Conservation (phyloP, 371 early-diverging fungal species). For the Mortierella sp. region DNA sequence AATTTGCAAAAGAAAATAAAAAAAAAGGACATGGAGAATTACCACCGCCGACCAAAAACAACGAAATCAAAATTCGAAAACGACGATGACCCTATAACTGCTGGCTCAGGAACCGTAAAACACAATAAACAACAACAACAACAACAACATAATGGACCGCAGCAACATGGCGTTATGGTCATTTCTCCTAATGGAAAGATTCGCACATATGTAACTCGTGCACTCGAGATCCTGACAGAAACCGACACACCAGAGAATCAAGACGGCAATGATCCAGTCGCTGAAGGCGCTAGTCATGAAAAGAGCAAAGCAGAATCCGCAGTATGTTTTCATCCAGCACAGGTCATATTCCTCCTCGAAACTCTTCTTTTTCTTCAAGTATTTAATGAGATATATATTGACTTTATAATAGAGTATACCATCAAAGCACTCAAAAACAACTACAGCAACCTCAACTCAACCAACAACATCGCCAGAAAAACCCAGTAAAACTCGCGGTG, state of each 20-base stretch:
- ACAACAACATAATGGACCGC: slow-evolving; percentile 38
- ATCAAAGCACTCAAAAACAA: neutral
- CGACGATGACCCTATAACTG: slow-evolving; percentile 12
- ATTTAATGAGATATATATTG: neutral
- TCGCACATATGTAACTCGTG: slow-evolving; percentile 50
- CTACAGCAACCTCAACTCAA: neutral
- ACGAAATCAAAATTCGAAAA: slow-evolving; percentile 37
- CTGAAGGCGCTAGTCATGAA: neutral
- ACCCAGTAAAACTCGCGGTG: slow-evolving; percentile 22
- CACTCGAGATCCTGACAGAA: slow-evolving; percentile 41
- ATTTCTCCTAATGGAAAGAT: slow-evolving; percentile 52
- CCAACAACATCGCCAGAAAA: too few relatives aligned
- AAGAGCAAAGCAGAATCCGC: neutral
- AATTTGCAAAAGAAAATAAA: too few relatives aligned
- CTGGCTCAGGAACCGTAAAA: neutral
- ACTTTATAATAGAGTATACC: slow-evolving; percentile 17
- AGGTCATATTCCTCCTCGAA: neutral
- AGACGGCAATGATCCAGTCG: neutral
- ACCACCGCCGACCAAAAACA: slow-evolving; percentile 41
- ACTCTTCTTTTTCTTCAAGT: neutral
- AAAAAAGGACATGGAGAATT: slow-evolving; percentile 41
- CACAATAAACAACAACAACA: slow-evolving; percentile 11
- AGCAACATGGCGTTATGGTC: slow-evolving; percentile 50
- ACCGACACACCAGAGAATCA: slow-evolving; percentile 7
- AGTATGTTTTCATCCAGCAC: neutral